Conservation (phyloP, 1,284 basidiomycete genomes). For the Boletellus deceptivus region DNA sequence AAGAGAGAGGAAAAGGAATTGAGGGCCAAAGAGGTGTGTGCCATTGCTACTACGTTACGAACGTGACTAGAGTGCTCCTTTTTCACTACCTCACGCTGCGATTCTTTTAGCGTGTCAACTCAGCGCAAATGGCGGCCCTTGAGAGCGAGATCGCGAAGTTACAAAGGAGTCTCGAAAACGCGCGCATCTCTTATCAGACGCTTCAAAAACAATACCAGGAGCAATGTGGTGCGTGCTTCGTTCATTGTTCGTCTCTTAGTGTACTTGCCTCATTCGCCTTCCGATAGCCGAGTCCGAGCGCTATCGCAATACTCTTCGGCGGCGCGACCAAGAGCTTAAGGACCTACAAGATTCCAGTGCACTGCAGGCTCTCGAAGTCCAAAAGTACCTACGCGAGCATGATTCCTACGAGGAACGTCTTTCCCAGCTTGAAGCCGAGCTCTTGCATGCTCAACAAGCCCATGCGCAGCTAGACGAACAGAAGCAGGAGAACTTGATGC, state of each 20-base stretch:
- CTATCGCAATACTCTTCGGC: conserved; percentile 69
- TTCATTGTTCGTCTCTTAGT: background rate
- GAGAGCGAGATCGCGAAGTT: conserved; percentile 79
- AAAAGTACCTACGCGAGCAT: conserved; percentile 62
- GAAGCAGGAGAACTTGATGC: conserved; percentile 85
- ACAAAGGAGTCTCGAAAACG: conserved; percentile 66
- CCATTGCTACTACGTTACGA: background rate
- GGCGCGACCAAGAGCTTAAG: conserved; percentile 71
- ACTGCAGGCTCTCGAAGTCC: conserved; percentile 60
- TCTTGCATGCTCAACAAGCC: conserved; percentile 64
- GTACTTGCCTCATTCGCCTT: conserved; percentile 4
- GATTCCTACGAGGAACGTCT: conserved; percentile 69
- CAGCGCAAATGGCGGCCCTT: conserved; percentile 61
- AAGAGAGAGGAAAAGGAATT: conserved; percentile 89
- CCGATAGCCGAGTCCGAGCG: conserved; percentile 69
- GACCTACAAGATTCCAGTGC: conserved; percentile 56
- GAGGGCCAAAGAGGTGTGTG: conserved; percentile 71
- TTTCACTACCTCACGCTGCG: background rate
- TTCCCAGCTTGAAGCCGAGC: conserved; percentile 62
- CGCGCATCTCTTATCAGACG: conserved; percentile 65
- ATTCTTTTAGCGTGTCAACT: conserved; percentile 51
- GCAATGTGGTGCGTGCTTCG: conserved; percentile 63
- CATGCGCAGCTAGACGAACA: conserved; percentile 78
- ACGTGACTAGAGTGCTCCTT: background rate
- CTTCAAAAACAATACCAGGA: conserved; percentile 84